Evolutionary conservation across 1,284 basidiomycete genomes (phyloP).

Genomic region (Serendipita sp.): DNA sequence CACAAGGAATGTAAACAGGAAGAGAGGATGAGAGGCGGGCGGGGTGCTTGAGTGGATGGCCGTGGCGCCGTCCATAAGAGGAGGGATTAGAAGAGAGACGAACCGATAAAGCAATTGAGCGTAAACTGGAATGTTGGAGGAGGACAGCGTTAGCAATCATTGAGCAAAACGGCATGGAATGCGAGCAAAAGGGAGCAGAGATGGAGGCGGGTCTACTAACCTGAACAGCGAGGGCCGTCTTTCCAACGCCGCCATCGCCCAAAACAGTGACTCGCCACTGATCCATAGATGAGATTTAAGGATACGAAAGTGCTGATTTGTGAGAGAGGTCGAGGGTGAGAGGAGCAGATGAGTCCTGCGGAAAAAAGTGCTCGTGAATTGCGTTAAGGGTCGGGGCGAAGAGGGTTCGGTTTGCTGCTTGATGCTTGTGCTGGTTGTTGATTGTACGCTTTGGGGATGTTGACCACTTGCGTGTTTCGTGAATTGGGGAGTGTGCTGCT

Average conservation of each 20-base stretch:
- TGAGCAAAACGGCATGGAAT: background rate
- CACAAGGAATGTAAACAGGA: background rate
- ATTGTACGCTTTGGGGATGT: too few species aligned
- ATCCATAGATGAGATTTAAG: conserved; percentile 39
- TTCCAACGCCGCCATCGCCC: conserved; percentile 95
- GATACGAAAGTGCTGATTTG: too few species aligned
- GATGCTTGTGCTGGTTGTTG: too few species aligned
- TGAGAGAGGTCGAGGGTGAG: too few species aligned
- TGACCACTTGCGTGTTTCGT: too few species aligned
- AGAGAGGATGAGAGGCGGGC: conserved; percentile 12
- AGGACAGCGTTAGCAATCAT: conserved; percentile 9
- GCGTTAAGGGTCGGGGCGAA: too few species aligned
- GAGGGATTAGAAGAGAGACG: conserved; percentile 16
- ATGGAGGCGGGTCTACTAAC: conserved; percentile 30
- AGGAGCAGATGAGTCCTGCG: too few species aligned
- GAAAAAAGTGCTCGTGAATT: too few species aligned
- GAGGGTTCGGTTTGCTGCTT: too few species aligned
- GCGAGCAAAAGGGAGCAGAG: conserved; percentile 7
- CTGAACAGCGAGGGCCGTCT: conserved; percentile 92
- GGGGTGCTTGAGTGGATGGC: conserved; percentile 14
- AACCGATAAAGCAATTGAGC: conserved; percentile 84
- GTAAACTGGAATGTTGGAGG: conserved; percentile 50
- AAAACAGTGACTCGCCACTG: conserved; percentile 88
- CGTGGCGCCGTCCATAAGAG: conserved; percentile 10
- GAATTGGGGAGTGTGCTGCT: too few species aligned